Evolutionary conservation across 75 land plant genomes (phyloP).

Genomic region (Selaginella moellendorffii): DNA sequence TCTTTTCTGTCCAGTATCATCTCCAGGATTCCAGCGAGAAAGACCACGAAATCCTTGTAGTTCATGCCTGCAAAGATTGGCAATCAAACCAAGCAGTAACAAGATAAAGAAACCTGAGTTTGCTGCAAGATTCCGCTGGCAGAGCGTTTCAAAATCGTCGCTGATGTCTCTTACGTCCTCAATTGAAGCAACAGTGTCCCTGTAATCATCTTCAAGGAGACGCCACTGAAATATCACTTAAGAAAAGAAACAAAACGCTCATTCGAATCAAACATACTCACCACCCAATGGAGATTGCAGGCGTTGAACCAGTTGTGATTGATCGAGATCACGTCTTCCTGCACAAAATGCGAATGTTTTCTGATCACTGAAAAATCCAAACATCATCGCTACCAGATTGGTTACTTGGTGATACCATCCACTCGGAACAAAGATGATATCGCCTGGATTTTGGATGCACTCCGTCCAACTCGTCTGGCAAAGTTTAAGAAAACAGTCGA

Average conservation of each 20-base stretch:
- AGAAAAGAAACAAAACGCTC: not conserved
- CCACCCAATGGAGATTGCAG: conserved; percentile 75
- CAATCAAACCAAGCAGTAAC: not conserved
- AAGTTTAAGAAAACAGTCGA: not conserved
- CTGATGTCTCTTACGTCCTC: conserved; percentile 71
- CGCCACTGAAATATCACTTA: conserved; percentile 40
- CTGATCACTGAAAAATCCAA: not conserved
- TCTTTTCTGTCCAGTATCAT: no score
- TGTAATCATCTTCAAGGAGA: conserved; percentile 47
- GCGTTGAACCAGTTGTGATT: conserved; percentile 95
- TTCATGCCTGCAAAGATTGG: conserved; percentile 57
- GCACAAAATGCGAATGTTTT: conserved; percentile 12
- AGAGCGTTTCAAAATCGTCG: conserved; percentile 75
- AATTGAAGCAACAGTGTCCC: conserved; percentile 62
- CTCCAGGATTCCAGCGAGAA: no score
- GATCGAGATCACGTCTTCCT: conserved; percentile 86
- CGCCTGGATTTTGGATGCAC: conserved; percentile 52
- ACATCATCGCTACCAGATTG: conserved; percentile 41
- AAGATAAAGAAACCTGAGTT: conserved; percentile 45
- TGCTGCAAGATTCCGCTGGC: conserved; percentile 79
- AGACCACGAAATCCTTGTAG: conserved; percentile 48
- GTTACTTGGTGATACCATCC: conserved; percentile 94
- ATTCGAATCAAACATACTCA: conserved; percentile 16
- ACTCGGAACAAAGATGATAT: conserved; percentile 80
- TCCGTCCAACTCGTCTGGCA: conserved; percentile 61